Evolutionary conservation across 352 stramenopile genomes (phyloP).

Genomic region (Pythium brassicae): DNA sequence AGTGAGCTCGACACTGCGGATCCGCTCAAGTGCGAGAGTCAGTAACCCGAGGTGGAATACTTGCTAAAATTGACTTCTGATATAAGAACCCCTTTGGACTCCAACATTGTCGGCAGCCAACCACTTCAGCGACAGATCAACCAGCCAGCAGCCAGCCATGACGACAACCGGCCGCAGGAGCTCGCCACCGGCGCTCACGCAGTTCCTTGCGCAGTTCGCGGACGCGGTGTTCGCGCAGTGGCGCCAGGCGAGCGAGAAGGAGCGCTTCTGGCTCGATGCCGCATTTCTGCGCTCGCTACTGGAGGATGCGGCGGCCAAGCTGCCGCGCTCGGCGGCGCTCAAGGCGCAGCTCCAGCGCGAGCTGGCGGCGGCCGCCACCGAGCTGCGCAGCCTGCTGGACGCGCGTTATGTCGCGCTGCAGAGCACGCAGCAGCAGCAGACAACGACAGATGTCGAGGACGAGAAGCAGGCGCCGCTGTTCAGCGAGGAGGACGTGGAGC

Average conservation of each 20-base stretch:
- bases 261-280: constrained; percentile 50
- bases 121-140: no score
- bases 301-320: constrained; percentile 58
- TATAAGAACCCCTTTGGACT: no score
- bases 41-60: no score
- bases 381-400: constrained; percentile 29
- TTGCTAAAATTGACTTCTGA: no score
- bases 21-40: no score
- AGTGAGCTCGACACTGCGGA: no score
- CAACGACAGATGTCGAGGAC: background rate
- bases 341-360: constrained; percentile 43
- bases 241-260: constrained; percentile 20
- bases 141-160: background rate
- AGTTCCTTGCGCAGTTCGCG: constrained; percentile 58
- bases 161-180: constrained; percentile 9
- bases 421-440: constrained; percentile 6
- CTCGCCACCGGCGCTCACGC: constrained; percentile 38
- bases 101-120: no score
- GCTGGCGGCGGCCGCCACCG: constrained; percentile 17
- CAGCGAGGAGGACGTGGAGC: constrained; percentile 53
- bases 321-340: constrained; percentile 35
- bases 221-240: constrained; percentile 55
- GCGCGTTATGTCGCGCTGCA: constrained; percentile 26
- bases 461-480: constrained; percentile 33
- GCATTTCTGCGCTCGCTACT: constrained; percentile 33